phyloP scores from a whole-genome alignment of 768 basidiomycete genomes.

The Suillus alpinus region DNA sequence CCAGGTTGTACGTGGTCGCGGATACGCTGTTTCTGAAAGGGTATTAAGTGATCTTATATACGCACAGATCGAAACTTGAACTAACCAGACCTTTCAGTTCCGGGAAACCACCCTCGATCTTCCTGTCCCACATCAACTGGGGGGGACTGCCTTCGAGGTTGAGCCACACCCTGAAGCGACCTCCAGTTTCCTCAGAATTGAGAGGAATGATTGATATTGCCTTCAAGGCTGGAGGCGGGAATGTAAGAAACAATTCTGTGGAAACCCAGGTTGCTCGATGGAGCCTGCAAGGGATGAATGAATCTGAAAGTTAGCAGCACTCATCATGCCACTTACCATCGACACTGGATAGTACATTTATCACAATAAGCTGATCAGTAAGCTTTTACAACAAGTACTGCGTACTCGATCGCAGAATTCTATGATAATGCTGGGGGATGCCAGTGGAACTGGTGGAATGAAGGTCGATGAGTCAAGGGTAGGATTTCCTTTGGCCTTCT shows the following conservation, averaged over 20 bases:
- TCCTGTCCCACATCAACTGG: conserved; percentile 82
- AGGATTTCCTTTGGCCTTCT: conserved; percentile 7
- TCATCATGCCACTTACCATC: conserved; percentile 55
- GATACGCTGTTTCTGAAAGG: conserved; percentile 78
- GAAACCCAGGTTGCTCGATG: conserved; percentile 93
- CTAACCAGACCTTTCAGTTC: conserved; percentile 82
- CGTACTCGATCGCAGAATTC: conserved; percentile 92
- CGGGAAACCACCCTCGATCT: conserved; percentile 88
- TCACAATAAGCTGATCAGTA: background rate
- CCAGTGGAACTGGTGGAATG: conserved; percentile 47
- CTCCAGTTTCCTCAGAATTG: conserved; percentile 78
- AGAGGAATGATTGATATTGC: conserved; percentile 72
- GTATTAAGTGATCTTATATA: conserved; percentile 3
- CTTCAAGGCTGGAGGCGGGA: conserved; percentile 72
- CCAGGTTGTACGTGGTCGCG: conserved; percentile 81
- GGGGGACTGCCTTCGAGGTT: conserved; percentile 35
- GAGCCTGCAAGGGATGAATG: conserved; percentile 51
- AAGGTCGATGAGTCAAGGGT: conserved; percentile 52
- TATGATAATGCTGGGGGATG: conserved; percentile 64
- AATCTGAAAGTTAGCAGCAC: background rate
- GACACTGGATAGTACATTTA: conserved; percentile 49
- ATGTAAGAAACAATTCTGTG: conserved; percentile 88
- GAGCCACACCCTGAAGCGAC: conserved; percentile 91
- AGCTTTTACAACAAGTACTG: conserved; percentile 2
- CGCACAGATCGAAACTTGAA: conserved; percentile 7